Evolutionary conservation across 257 asterid species (phyloP).

Genomic region (Nicotiana tabacum): DNA sequence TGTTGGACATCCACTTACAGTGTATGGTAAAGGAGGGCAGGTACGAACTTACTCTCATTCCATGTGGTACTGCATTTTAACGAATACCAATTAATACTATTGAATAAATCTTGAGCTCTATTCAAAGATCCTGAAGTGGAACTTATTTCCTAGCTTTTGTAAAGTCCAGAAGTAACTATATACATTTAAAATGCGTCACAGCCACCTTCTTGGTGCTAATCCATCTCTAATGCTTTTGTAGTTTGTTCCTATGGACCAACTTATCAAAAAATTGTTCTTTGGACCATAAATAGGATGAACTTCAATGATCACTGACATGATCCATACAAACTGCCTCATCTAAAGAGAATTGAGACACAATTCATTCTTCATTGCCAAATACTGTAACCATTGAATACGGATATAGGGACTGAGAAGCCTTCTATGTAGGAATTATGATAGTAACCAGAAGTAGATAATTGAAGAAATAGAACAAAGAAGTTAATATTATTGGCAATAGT

Average conservation of each 20-base stretch:
- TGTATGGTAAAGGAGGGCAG: slow-evolving; percentile 99
- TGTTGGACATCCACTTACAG: slow-evolving; percentile 89
- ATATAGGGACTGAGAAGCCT: background rate
- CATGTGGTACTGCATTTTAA: background rate
- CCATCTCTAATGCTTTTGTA: background rate
- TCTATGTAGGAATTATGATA: background rate
- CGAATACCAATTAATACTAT: background rate
- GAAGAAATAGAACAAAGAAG: too few species aligned
- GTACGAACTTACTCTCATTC: slow-evolving; percentile 26
- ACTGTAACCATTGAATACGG: background rate
- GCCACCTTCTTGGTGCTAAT: background rate
- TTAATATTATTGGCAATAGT: too few species aligned
- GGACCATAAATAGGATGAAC: background rate
- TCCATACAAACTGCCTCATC: background rate
- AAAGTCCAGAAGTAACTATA: background rate
- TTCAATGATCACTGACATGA: background rate
- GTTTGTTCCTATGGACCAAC: background rate
- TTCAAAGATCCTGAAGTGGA: background rate
- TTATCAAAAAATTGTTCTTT: background rate
- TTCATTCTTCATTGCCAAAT: background rate
- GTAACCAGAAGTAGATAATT: too few species aligned
- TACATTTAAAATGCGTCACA: background rate
- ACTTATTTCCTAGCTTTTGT: background rate
- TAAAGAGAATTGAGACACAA: background rate
- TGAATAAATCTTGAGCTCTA: background rate